Evolutionary conservation across 768 basidiomycete genomes (phyloP).

Genomic region (Lactifluus rugatus): DNA sequence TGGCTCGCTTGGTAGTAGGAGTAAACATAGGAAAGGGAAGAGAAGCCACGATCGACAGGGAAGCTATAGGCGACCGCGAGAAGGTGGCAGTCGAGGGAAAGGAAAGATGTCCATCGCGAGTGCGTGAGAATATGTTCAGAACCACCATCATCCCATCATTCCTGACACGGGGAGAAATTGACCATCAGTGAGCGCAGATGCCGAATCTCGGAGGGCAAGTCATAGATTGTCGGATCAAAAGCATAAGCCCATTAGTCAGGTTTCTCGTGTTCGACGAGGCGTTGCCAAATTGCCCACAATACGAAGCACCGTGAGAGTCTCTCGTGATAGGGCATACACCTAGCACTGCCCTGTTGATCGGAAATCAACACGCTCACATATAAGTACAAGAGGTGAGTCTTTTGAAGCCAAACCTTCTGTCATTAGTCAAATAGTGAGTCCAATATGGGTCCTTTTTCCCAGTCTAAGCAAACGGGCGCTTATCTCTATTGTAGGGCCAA

Average conservation of each 20-base stretch:
- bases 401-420: too few relatives aligned
- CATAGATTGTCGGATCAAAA: neutral
- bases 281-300: neutral
- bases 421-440: too few relatives aligned
- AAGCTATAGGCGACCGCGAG: neutral
- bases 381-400: too few relatives aligned
- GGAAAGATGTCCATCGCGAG: neutral
- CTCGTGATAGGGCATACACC: neutral
- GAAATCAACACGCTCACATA: neutral
- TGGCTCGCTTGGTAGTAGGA: neutral
- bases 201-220: neutral
- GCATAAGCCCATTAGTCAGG: neutral
- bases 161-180: neutral
- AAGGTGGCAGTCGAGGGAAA: neutral
- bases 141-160: neutral
- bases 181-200: neutral
- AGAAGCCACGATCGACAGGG: too few relatives aligned
- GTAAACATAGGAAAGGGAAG: neutral
- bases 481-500: too few relatives aligned
- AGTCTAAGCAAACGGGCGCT: too few relatives aligned
- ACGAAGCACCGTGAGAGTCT: neutral
- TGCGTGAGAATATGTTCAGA: neutral
- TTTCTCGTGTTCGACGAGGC: neutral
- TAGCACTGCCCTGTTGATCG: neutral
- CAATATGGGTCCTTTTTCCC: too few relatives aligned